Evolutionary conservation across 352 stramenopile species (phyloP), one percentile per base, ranked within the genome.

Genomic region (Thalassiosira ordinaria): DNA sequence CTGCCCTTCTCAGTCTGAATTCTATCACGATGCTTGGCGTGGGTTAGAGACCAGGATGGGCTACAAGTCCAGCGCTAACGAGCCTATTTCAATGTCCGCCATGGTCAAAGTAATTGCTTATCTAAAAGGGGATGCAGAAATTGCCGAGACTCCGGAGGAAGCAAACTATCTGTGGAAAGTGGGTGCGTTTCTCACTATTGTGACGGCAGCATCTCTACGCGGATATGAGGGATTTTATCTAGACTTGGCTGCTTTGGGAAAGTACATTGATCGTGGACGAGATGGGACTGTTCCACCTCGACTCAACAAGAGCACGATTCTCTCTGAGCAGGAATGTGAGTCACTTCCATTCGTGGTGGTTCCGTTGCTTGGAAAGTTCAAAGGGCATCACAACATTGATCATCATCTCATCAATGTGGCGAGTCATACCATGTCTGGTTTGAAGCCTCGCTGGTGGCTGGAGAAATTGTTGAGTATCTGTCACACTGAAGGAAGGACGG

Each of bases 31-130:
- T 62, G 74, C 78, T 29, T 26, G 70, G n/a, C 7, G 33, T 0
- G 74, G 82, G 16, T n/a, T 44, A 7, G 62, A 87, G n/a, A 47
- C 60, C 13, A 29, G 82, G 6, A 85, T 89, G 73, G 82, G 82
- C 1, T 61, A 67, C 35, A 56, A 77, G 16, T 63, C 53, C 1
- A 27, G 39, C 20, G 35, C 51, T 1, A 76, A 89, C 29, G n/a
- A 71, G 16, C n/a, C 46, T 0, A 13, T 86, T 6, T 39, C 59
- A 0, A 85, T 85, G 0, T n/a, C 16, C 1, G 64, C 72, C 3
- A 70, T 86, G 0, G 35, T 82, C 9, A 14, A 77, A 2, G 1
- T 71, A 1, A 26, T 80, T 4, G 33, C 57, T 1, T 7, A 63
- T n/a, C 53, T 85, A 0, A 60, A 78, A n/a, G 24, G 22, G 13